A percentile compares a stretch with the other conserved stretches of the same genome.
Evolutionary conservation across 352 stramenopile species (phyloP).

Genomic region (Paralagenidium karlingii): DNA sequence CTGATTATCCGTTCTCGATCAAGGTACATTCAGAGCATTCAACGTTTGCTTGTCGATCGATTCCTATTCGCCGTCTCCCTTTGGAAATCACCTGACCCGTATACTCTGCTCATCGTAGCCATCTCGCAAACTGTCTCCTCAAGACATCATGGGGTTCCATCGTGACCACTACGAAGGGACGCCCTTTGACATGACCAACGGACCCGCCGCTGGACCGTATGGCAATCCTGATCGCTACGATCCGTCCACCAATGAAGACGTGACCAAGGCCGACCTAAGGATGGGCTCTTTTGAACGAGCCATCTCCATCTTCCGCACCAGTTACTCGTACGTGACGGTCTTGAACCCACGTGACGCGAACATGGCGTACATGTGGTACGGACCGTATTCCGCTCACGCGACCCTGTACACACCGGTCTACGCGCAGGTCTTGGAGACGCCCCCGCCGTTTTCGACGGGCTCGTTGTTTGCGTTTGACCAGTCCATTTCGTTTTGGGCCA

Average conservation of each 20-base stretch:
- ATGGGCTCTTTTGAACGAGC: constrained; percentile 72
- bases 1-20: constrained; percentile 83
- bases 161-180: constrained; percentile 88
- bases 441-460: too few relatives aligned
- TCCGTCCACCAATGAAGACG: constrained; percentile 17
- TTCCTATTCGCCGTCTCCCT: too few relatives aligned
- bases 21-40: constrained; percentile 57
- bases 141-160: constrained; percentile 74
- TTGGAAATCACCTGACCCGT: too few relatives aligned
- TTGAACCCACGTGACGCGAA: constrained; percentile 16
- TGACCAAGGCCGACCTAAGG: too few relatives aligned
- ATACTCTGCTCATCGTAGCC: too few relatives aligned
- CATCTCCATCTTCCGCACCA: constrained; percentile 87
- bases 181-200: constrained; percentile 78
- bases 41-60: too few relatives aligned
- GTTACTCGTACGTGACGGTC: constrained; percentile 72
- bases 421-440: too few relatives aligned
- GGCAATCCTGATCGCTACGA: constrained; percentile 77
- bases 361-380: constrained; percentile 44
- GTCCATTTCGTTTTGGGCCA: constrained; percentile 58
- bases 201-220: constrained; percentile 82
- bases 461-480: constrained; percentile 58
- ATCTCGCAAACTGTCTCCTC: constrained; percentile 28
- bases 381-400: constrained; percentile 37
- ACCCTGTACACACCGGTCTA: constrained; percentile 69